These are phyloP conservation scores for Cercospora citrullina DNA, from an alignment of 2,329 filamentous ascomycete species.

Conservation along the genomic window DNA sequence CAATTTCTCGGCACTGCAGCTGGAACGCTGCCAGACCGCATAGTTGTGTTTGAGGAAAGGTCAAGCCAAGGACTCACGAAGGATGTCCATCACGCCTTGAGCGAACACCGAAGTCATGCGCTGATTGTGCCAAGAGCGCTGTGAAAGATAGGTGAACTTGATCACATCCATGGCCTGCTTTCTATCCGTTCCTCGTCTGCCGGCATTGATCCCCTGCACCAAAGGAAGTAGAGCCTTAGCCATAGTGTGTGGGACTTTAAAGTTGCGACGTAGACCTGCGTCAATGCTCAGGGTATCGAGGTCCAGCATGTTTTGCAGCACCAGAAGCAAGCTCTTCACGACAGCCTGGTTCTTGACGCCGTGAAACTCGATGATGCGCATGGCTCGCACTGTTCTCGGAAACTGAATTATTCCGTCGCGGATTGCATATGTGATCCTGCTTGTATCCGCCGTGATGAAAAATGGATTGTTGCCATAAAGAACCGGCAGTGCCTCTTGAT, in stretches of 20 bases:
- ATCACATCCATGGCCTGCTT: not conserved
- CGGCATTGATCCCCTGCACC: not conserved
- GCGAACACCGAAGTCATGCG: too few species aligned
- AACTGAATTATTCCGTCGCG: not conserved
- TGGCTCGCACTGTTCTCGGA: not conserved
- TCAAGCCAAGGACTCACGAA: too few species aligned
- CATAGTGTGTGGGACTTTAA: not conserved
- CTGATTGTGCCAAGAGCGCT: too few species aligned
- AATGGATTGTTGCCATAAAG: not conserved
- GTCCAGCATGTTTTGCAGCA: not conserved
- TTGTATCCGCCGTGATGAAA: not conserved
- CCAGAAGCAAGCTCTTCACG: not conserved
- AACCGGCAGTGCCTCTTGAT: not conserved
- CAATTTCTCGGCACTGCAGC: too few species aligned
- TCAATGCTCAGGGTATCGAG: not conserved
- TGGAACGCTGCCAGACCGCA: too few species aligned
- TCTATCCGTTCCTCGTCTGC: not conserved
- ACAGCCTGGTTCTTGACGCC: not conserved
- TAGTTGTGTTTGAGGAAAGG: too few species aligned
- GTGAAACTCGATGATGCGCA: not conserved
- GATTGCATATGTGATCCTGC: not conserved
- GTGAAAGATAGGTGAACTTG: not conserved
- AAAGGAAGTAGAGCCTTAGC: not conserved
- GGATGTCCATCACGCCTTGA: too few species aligned
- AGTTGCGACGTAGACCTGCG: not conserved